phyloP scores from a whole-genome alignment of 2,329 filamentous ascomycete species.

The Nothophaeocryptopus gaeumannii region DNA sequence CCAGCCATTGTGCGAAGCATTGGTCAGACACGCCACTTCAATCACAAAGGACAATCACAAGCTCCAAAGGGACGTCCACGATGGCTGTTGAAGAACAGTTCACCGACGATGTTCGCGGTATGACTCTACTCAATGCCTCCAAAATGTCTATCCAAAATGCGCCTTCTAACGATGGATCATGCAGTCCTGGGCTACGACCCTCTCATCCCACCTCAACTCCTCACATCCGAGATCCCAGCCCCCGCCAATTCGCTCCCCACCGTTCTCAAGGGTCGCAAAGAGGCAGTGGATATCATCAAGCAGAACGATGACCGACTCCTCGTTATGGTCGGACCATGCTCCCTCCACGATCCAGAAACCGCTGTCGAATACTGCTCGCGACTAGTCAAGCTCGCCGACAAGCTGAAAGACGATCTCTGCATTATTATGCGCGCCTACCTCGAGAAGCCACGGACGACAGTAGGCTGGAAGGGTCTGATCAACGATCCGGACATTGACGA shows the following conservation, averaged over 20 bases:
- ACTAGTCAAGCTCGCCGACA: constrained; percentile 72
- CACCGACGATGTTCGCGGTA: constrained; percentile 55
- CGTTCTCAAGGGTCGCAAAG: constrained; percentile 67
- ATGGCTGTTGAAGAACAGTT: constrained; percentile 26
- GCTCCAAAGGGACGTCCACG: not conserved
- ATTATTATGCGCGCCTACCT: constrained; percentile 99
- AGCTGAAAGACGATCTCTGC: constrained; percentile 77
- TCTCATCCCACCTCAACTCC: constrained; percentile 81
- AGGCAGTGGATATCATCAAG: constrained; percentile 72
- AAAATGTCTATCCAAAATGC: constrained; percentile 1
- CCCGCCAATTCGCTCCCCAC: constrained; percentile 61
- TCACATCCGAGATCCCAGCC: constrained; percentile 78
- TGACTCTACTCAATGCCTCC: constrained; percentile 19
- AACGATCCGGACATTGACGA: constrained; percentile 98
- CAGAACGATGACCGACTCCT: constrained; percentile 81
- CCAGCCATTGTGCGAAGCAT: too few relatives aligned
- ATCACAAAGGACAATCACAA: too few relatives aligned
- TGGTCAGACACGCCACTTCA: too few relatives aligned
- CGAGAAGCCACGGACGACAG: constrained; percentile 96
- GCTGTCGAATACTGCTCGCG: constrained; percentile 85
- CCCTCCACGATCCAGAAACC: constrained; percentile 86
- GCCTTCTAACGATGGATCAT: constrained; percentile 10
- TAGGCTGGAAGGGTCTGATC: constrained; percentile 98
- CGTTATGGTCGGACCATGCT: constrained; percentile 93
- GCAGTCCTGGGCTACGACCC: constrained; percentile 91